Conservation (phyloP, 768 basidiomycete species). For the Suillus cothurnatus region DNA sequence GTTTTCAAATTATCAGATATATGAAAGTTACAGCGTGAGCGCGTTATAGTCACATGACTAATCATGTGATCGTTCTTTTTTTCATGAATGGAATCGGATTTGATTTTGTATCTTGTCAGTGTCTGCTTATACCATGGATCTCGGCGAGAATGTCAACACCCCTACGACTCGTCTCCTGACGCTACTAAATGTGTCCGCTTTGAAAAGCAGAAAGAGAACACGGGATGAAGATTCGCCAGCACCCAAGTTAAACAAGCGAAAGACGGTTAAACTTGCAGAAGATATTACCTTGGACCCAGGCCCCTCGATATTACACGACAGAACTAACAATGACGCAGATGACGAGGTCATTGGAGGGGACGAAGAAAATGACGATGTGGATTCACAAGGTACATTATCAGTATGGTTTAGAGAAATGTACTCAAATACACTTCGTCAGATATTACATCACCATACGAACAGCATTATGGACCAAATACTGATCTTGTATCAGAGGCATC, state of each 20-base stretch:
- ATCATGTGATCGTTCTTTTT: neutral
- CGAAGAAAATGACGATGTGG: constrained; percentile 34
- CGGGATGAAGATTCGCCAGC: constrained; percentile 38
- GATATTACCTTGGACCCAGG: constrained; percentile 13
- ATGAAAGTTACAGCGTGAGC: neutral
- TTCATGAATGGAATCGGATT: neutral
- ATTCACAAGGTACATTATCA: constrained; percentile 17
- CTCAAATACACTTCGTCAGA: constrained; percentile 11
- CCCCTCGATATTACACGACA: constrained; percentile 11
- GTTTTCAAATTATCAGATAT: neutral
- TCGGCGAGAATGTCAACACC: constrained; percentile 40
- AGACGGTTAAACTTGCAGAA: constrained; percentile 40
- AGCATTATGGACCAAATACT: constrained; percentile 71
- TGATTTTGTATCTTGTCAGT: too few species aligned
- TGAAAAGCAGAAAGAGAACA: constrained; percentile 65
- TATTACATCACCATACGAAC: constrained; percentile 58
- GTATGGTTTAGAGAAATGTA: too few species aligned
- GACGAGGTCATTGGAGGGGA: constrained; percentile 35
- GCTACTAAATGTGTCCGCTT: constrained; percentile 86
- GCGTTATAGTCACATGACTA: neutral
- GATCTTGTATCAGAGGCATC: constrained; percentile 49
- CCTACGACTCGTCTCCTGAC: constrained; percentile 83
- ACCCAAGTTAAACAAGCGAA: constrained; percentile 74
- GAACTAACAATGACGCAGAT: constrained; percentile 14
- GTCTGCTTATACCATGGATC: neutral